phyloP scores from a whole-genome alignment of 2,329 filamentous ascomycete species.

The Trichoderma koningiopsis region DNA sequence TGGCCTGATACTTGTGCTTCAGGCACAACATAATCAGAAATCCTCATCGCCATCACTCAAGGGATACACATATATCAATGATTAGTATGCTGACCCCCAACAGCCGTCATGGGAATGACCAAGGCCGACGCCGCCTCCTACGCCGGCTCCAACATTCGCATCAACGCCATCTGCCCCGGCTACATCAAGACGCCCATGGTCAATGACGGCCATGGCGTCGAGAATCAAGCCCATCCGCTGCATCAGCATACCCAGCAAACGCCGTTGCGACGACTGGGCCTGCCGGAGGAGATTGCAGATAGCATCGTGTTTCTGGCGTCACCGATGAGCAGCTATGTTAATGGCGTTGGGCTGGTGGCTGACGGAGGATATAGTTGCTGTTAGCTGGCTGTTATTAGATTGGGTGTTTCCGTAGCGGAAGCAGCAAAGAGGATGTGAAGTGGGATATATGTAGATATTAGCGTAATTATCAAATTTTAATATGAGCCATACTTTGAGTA shows the following conservation, averaged over 20 bases:
- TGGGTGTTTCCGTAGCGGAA: no score
- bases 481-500: no score
- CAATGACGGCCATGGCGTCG: slow-evolving; percentile 29
- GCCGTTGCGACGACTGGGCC: slow-evolving; percentile 50
- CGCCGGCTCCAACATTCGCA: slow-evolving; percentile 53
- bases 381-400: neutral
- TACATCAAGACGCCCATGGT: slow-evolving; percentile 49
- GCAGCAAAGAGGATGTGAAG: no score
- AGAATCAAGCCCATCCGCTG: slow-evolving; percentile 33
- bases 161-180: slow-evolving; percentile 63
- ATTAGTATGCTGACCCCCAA: neutral
- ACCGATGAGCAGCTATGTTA: slow-evolving; percentile 55
- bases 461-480: no score
- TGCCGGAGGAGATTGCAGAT: slow-evolving; percentile 57
- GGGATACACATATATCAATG: no score
- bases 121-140: slow-evolving; percentile 57
- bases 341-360: slow-evolving; percentile 49
- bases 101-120: slow-evolving; percentile 53
- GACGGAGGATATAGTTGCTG: slow-evolving; percentile 46
- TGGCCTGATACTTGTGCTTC: neutral
- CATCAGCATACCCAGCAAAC: slow-evolving; percentile 46
- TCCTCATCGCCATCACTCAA: neutral
- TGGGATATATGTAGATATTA: no score
- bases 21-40: neutral
- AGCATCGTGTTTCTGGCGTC: slow-evolving; percentile 54